Evolutionary conservation across 176 grass and related monocot species (phyloP), one percentile per base, ranked within the genome.

Genomic region (Poa pratensis): DNA sequence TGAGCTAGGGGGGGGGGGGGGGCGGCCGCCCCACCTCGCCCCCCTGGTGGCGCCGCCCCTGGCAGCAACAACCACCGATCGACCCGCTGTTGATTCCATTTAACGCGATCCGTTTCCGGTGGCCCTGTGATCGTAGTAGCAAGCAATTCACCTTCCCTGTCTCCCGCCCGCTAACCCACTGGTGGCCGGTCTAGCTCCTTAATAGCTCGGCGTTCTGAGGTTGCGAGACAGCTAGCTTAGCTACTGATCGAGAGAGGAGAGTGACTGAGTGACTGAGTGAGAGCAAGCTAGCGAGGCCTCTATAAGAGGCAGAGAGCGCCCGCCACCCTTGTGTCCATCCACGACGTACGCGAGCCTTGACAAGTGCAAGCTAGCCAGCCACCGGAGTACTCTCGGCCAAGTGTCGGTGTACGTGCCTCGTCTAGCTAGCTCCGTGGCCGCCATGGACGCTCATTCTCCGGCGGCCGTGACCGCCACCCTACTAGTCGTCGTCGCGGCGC

Each of bases 401-500:
- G 5, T 6, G 4, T 4, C 9, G 23, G 27, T 15, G 10, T 14
- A 8, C 3, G 46, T 15, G 13, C 46, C 46, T 1, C 67, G 39
- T 23, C 3, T 11, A 12, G 45, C 45, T 46, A 46, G 2, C 45
- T 46, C 49, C 0, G 49, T 15, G 22, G 30, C 64, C 57, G 35
- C 69, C 1, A 90, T 90, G 88, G 80, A 27, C 48, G 79, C 73
- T 57, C 23, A 12, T 22, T 65, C 57, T 39, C 16, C 30, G 43
- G 10, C 28, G 43, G 82, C 7, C 0, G 15, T 52, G 9, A 28
- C 68, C 15, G 64, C 58, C 26, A 39, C 20, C 59, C 1, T n/a
- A 43, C 7, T 18, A 67, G 54, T 3, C 28, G 72, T 13, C 67
- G 43, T 6, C n/a, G 72, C 18, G 39, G 19, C 35, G 65, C 39